phyloP scores from a whole-genome alignment of 2,329 filamentous ascomycete species.

The Colletotrichum gloeosporioides region DNA sequence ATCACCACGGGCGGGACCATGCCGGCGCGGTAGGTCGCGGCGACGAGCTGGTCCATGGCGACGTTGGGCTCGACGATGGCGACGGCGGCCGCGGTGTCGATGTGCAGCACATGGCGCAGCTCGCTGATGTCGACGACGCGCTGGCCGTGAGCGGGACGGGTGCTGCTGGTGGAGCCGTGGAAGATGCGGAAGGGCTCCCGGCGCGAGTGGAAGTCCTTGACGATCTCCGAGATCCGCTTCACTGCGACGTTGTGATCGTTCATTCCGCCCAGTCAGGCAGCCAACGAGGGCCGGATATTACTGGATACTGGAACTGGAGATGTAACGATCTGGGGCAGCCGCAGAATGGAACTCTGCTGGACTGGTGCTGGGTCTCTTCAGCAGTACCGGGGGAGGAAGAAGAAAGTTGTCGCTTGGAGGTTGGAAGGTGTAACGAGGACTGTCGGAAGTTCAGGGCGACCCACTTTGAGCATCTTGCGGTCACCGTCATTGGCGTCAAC shows the following conservation, averaged over 20 bases:
- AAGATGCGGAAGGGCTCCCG: slow-evolving; percentile 72
- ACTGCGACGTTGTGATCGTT: slow-evolving; percentile 52
- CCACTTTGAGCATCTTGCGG: background rate
- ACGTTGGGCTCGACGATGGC: slow-evolving; percentile 76
- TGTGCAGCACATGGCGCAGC: slow-evolving; percentile 65
- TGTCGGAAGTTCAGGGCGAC: slow-evolving; percentile 2
- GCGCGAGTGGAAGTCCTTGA: slow-evolving; percentile 47
- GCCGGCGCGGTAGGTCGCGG: slow-evolving; percentile 58
- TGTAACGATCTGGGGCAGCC: background rate
- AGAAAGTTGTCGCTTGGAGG: background rate
- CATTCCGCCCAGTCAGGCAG: slow-evolving; percentile 30
- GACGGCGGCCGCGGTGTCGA: slow-evolving; percentile 59
- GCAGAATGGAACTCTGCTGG: background rate
- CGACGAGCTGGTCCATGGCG: slow-evolving; percentile 68
- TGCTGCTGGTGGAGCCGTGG: slow-evolving; percentile 80
- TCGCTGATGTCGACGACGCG: slow-evolving; percentile 71
- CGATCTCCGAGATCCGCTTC: slow-evolving; percentile 44
- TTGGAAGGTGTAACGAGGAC: slow-evolving; percentile 3
- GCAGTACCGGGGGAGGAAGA: background rate
- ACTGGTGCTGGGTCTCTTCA: background rate
- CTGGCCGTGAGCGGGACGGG: slow-evolving; percentile 59
- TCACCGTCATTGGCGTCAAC: background rate
- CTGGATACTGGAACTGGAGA: background rate
- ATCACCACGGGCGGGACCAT: slow-evolving; percentile 71
- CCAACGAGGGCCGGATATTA: background rate